Evolutionary conservation across 2,329 filamentous ascomycete genomes (phyloP), one percentile per base, ranked within the genome.

Genomic region (Thermothelomyces thermophilus): DNA sequence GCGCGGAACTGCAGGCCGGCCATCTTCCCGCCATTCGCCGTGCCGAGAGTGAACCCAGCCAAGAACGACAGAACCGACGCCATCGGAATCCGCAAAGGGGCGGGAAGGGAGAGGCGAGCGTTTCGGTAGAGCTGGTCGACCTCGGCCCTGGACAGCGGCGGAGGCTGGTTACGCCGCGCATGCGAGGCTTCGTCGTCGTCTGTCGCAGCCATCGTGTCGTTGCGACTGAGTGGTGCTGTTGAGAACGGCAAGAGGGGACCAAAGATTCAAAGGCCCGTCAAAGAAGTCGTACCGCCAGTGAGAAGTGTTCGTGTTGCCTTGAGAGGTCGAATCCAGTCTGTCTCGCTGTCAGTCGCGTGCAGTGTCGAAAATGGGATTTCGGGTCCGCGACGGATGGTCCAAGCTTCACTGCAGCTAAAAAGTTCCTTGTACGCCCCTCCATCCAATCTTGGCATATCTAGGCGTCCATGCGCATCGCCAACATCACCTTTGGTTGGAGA

Each of bases 1-100:
- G 93, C 93, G 48, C 91, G 85, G 72, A 96, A 98, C 34, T 86
- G 85, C 51, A 95, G 75, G 45, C 86, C 84, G 1, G 87, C 80
- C 64, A 79, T 82, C 62, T 83, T 83, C 51, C 83, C 83, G 20
- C 88, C 89, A 49, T 90, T 81, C 6, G 81, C 75, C 16, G 83
- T 72, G 22, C 90, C 90, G 11, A 95, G 72, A 1, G 71, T 72
- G 63, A 87, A 75, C 47, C 89, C 88, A n/a, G 83, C 72, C 3
- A 79, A 60, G 58, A 87, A 86, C 6, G 84, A 82, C 22, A 82
- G 70, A 10, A 76, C 55, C 3, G 81, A 74, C 11, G 84, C 83
- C 45, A 86, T 71, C 31, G 84, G 75, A 33, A 93, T 74, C 52
- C 88, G 84, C 16, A 78, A 64, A 31, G 78, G 69, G 37, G 84